These are phyloP conservation scores for Nadsonia fulvescens DNA, from an alignment of 805 yeast genomes.

Conservation along the genomic window DNA sequence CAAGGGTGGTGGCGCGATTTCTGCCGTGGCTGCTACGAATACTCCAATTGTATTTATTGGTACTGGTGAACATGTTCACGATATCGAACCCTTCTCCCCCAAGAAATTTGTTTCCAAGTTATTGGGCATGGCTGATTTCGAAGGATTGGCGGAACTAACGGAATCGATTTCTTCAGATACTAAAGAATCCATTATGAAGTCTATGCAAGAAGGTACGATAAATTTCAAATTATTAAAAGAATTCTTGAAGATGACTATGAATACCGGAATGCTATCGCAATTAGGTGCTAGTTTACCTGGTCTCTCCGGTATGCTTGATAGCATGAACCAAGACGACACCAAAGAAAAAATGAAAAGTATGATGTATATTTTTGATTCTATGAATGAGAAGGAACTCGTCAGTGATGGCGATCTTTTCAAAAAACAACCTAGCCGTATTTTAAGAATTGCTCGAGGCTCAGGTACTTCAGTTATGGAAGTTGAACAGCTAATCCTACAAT, in stretches of 20 bases:
- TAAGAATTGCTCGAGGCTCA: constrained; percentile 85
- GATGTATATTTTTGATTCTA: constrained; percentile 86
- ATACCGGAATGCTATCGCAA: constrained; percentile 91
- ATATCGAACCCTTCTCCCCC: constrained; percentile 82
- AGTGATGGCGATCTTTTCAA: constrained; percentile 71
- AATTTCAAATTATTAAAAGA: constrained; percentile 82
- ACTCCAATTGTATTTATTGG: constrained; percentile 94
- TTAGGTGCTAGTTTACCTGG: constrained; percentile 95
- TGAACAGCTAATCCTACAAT: constrained; percentile 81
- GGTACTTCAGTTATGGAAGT: constrained; percentile 88
- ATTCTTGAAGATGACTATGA: constrained; percentile 86
- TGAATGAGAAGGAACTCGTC: constrained; percentile 83
- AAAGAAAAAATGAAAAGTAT: constrained; percentile 66
- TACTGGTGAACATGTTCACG: constrained; percentile 94
- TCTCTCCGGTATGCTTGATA: constrained; percentile 63
- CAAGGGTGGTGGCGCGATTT: constrained; percentile 98
- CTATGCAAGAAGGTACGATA: constrained; percentile 87
- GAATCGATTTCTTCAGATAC: constrained; percentile 75
- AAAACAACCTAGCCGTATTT: constrained; percentile 67
- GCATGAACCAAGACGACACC: constrained; percentile 84
- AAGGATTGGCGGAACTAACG: constrained; percentile 86
- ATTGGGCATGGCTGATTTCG: constrained; percentile 89
- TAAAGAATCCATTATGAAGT: constrained; percentile 68
- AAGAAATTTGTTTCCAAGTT: constrained; percentile 77
- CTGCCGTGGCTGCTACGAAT: constrained; percentile 92